Evolutionary conservation across 805 yeast species (phyloP).

Genomic region (Metahyphopichia silvanorum): DNA sequence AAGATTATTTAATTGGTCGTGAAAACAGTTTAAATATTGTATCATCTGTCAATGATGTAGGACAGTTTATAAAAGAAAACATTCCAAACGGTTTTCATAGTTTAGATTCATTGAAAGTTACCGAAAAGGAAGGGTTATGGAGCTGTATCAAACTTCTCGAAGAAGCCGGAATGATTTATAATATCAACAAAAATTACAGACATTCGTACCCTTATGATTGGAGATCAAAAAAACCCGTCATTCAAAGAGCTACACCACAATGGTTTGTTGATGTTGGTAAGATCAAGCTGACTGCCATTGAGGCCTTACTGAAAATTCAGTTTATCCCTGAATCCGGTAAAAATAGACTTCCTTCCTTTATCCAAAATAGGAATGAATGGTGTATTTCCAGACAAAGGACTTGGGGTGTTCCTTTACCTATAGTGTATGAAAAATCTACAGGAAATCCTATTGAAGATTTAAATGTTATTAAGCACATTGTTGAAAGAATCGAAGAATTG

Average conservation of each 20-base stretch:
- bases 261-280: slow-evolving; percentile 89
- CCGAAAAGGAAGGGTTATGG: slow-evolving; percentile 19
- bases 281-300: slow-evolving; percentile 61
- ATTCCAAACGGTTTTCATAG: slow-evolving; percentile 45
- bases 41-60: slow-evolving; percentile 79
- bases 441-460: slow-evolving; percentile 63
- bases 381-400: slow-evolving; percentile 93
- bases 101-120: slow-evolving; percentile 42
- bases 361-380: slow-evolving; percentile 86
- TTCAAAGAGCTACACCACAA: slow-evolving; percentile 92
- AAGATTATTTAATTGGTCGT: slow-evolving; percentile 76
- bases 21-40: slow-evolving; percentile 52
- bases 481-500: slow-evolving; percentile 47
- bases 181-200: slow-evolving; percentile 46
- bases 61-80: slow-evolving; percentile 55
- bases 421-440: slow-evolving; percentile 54
- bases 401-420: slow-evolving; percentile 99
- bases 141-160: slow-evolving; percentile 55
- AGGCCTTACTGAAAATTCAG: slow-evolving; percentile 57
- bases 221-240: slow-evolving; percentile 95
- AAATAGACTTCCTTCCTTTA: slow-evolving; percentile 68
- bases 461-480: slow-evolving; percentile 53
- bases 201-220: slow-evolving; percentile 97
- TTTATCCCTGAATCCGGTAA: slow-evolving; percentile 75
- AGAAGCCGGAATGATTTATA: slow-evolving; percentile 42